These are phyloP conservation scores for Neocallimastix lanati DNA, from an alignment of 192 early-diverging fungal species.

Conservation along the genomic window DNA sequence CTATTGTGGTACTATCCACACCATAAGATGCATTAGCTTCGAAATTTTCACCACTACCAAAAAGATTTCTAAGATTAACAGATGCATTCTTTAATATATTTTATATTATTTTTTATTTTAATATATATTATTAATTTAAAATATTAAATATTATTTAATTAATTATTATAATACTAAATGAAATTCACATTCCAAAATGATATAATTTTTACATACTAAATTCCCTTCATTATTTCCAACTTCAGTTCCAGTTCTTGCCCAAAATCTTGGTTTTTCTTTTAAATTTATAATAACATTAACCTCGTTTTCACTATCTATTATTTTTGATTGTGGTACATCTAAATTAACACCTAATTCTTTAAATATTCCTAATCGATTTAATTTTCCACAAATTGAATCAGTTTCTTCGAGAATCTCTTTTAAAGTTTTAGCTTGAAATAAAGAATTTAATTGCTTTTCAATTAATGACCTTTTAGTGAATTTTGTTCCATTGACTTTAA, in stretches of 20 bases:
- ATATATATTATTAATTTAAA: too few species aligned
- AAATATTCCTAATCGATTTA: background rate
- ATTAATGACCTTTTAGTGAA: background rate
- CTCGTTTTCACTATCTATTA: background rate
- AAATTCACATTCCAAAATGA: too few species aligned
- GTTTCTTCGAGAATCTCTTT: background rate
- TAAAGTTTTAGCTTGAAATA: background rate
- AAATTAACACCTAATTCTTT: background rate
- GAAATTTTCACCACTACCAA: conserved; percentile 73
- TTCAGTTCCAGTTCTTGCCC: conserved; percentile 71
- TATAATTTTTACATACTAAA: conserved; percentile 27
- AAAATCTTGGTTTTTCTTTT: conserved; percentile 52
- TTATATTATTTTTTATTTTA: too few species aligned
- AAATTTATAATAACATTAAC: conserved; percentile 56
- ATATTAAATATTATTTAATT: too few species aligned
- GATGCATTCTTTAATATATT: conserved; percentile 28
- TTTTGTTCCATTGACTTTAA: background rate
- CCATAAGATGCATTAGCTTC: conserved; percentile 59
- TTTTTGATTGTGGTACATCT: background rate
- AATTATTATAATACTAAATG: too few species aligned
- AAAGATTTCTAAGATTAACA: conserved; percentile 56
- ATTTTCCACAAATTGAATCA: background rate
- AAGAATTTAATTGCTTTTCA: background rate
- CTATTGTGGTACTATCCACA: conserved; percentile 16
- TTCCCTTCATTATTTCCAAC: conserved; percentile 76